A percentile compares a stretch with the other conserved stretches of the same genome.
Conservation (phyloP, 2,329 filamentous ascomycete species). For the Fusarium solani-melongenae region DNA sequence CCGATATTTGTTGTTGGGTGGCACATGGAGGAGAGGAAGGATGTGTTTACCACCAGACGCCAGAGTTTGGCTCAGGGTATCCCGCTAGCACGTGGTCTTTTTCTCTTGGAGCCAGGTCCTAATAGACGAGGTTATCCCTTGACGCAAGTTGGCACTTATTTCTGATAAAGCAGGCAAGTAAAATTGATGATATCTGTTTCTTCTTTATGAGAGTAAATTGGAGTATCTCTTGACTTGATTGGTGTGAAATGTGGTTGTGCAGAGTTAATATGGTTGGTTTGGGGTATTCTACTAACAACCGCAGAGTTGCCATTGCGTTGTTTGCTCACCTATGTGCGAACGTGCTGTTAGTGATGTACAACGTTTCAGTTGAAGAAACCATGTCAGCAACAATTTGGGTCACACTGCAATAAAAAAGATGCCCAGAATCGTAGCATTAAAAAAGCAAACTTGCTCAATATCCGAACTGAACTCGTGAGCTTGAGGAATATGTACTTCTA, state of each 20-base stretch:
- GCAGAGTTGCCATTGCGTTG: not conserved
- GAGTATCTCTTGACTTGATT: not conserved
- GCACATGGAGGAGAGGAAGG: conserved; percentile 29
- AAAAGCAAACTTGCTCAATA: conserved; percentile 1
- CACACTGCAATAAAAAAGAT: not conserved
- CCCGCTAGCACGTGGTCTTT: conserved; percentile 40
- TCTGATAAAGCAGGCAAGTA: conserved; percentile 45
- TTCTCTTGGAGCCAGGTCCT: conserved; percentile 40
- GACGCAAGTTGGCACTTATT: conserved; percentile 30
- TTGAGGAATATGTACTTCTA: conserved; percentile 12
- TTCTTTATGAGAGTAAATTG: not conserved
- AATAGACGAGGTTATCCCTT: conserved; percentile 46
- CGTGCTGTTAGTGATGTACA: not conserved
- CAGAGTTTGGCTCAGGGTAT: conserved; percentile 40
- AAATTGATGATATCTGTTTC: conserved; percentile 48
- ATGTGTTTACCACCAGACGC: conserved; percentile 36
- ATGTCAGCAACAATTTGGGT: not conserved
- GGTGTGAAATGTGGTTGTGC: not conserved
- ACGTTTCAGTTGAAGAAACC: not conserved
- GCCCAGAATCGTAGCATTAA: not conserved
- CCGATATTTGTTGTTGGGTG: conserved; percentile 34
- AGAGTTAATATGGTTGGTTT: not conserved
- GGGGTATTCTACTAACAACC: not conserved
- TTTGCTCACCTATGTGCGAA: not conserved
- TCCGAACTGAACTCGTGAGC: conserved; percentile 1